Conservation (phyloP, 495 filamentous ascomycete genomes). For the Trichocladium uniseriatum region DNA sequence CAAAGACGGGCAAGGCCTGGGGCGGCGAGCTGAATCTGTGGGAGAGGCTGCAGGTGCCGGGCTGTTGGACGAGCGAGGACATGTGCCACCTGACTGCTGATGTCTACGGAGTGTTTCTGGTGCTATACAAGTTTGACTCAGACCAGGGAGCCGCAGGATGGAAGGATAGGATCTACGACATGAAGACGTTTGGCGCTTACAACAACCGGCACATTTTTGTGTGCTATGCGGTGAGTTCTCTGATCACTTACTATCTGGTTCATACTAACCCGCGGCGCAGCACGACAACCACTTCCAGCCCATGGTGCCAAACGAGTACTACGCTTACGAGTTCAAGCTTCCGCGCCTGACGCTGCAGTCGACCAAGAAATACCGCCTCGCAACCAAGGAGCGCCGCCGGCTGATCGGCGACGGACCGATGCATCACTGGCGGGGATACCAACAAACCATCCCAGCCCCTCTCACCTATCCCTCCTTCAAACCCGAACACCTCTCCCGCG, state of each 20-base stretch:
- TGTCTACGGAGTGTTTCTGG: constrained; percentile 16
- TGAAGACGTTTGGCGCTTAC: constrained; percentile 18
- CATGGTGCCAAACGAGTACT: constrained; percentile 20
- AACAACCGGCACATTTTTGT: constrained; percentile 24
- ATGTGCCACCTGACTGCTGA: constrained; percentile 21
- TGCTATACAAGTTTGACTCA: constrained; percentile 17
- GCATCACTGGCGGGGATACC: constrained; percentile 4
- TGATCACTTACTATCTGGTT: background rate
- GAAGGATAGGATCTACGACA: constrained; percentile 12
- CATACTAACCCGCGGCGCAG: background rate
- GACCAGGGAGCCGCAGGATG: background rate
- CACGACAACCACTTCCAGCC: constrained; percentile 18
- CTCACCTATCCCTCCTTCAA: background rate
- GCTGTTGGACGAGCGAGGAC: constrained; percentile 15
- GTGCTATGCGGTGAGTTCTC: constrained; percentile 12
- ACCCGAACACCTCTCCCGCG: background rate
- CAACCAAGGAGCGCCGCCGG: background rate
- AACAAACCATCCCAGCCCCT: background rate
- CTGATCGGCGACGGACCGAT: background rate
- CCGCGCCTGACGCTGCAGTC: constrained; percentile 16
- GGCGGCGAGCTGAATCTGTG: constrained; percentile 9
- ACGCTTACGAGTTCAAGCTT: constrained; percentile 18
- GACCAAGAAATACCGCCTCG: constrained; percentile 10
- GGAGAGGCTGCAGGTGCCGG: constrained; percentile 19
- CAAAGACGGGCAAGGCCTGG: background rate